Base-by-base conservation (phyloP, 306 rosid genomes). In the Aeschynomene evenia region DNA sequence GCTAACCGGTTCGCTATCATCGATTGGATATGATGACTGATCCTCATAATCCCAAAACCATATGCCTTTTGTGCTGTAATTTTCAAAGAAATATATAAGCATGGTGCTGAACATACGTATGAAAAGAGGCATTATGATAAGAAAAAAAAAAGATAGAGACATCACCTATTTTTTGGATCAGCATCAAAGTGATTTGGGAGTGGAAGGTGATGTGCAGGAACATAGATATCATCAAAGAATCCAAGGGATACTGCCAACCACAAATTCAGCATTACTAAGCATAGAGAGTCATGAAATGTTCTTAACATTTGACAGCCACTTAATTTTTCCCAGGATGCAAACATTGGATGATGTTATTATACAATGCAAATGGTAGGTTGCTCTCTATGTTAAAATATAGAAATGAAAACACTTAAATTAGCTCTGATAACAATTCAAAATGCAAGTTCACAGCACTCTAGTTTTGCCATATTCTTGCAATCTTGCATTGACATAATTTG, bases 151-250 rank as follows among this genome's bases (percentile, higher is more conserved):
- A 59, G 9, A 75, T 59, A 23, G 0, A 54, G 54, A 13, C 9
- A 4, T 45, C 77, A 92, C 98, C 86, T 85, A 43, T 80, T 83
- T 42, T 28, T 36, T 14, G 84, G 39, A 62, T 83, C 82, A 21
- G 80, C 82, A 72, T 7, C 72, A 72, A 69, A 81, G 79, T 56
- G 63, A 6, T 82, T 86, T 51, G 85, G 91, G 66, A 3, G 9
- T 31, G 93, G 92, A 37, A 92, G n/a, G 51, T 83, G 82, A 70
- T 85, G 80, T 43, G 6, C 56, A 23, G 91, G 96, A 67, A 90
- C 51, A 51, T 84, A 85, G 61, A 92, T 83, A 67, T 92, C 98
- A 26, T 89, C 91, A 54, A 92, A 92, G 86, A 89, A 89, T 77
- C 88, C 98, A 73, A 92, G 83, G 7, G 91, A 81, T 62, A 92